Base-by-base conservation (phyloP, 768 basidiomycete genomes). In the Erythrobasidium yunnanense region DNA sequence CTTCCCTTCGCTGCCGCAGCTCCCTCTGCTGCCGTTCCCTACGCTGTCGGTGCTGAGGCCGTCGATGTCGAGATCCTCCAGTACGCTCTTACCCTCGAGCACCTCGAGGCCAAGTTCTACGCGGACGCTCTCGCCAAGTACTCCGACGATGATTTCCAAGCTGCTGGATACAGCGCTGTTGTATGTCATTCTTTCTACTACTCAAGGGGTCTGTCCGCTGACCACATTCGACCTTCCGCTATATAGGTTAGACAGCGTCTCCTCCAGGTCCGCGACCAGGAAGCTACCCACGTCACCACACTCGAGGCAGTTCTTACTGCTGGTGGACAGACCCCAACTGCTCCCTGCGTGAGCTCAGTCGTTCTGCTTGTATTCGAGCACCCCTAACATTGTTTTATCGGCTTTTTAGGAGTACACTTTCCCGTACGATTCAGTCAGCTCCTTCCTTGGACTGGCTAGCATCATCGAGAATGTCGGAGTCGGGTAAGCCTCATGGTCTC, bases 231-330 rank as follows among this genome's bases (percentile, higher is more conserved):
- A n/a, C n/a, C n/a, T n/a, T n/a, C n/a, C n/a, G n/a, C n/a, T n/a
- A n/a, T n/a, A 42, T n/a, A 42, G 38, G 38, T 42, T 50, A 78
- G 81, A 55, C 79, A 75, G 1, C 79, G 82, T 17, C 79, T 82
- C 69, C 69, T 74, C 22, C 79, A 86, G 73, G 82, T 86, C 57
- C 74, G 74, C 22, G 74, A 77, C 29, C 84, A 86, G 72, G 83
- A 85, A 72, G 72, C 74, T 32, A 74, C 75, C 11, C 85, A 86
- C 74, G 82, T 83, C 65, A 70, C 77, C 15, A 78, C 81, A 70
- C 77, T 85, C 30, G 73, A n/a, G 4, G 54, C 42, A 11, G 25
- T 55, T 5, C 46, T 56, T 13, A 71, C 55, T 13, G 77, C 77
- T 0, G 75, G 84, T 29, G 80, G 80, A 0, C 77, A 75, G 23